Evolutionary conservation across 75 land plant genomes (phyloP), one percentile per base, ranked within the genome.

Genomic region (Picea sitchensis): DNA sequence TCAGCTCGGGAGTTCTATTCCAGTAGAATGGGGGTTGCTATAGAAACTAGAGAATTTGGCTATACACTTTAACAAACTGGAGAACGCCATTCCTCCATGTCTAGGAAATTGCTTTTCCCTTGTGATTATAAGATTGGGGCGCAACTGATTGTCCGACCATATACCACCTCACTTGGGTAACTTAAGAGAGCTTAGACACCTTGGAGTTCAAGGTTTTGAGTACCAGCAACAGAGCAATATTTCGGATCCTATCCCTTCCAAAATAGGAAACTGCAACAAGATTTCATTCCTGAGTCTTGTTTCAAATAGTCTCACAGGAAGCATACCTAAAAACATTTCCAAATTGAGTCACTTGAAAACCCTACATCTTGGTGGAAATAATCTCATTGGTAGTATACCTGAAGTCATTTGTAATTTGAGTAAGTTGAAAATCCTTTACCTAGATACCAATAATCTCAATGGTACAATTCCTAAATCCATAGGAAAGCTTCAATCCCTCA

Each of bases 321-420:
- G 20, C 11, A 72, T 89, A 15, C 84, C 89, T 51, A 17, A 74
- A 0, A 56, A 82, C 1, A 17, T 83, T 7, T 79, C 13, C 51
- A 83, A 88, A 61, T 71, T 87, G 11, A 83, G 86, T 3, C 20
- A 76, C 23, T 61, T 86, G 2, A 65, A 54, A 36, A 30, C 13
- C 23, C 56, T 91, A 4, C 65, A 32, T 21, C 2, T 88, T 5
- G 59, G 75, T 5, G 59, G 44, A 3, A 91, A 91, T 73, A 65
- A 41, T 21, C 65, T 91, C 18, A 21, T 18, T 21, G 88, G 91
- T 79, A 83, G 5, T 12, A 82, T 91, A 76, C 90, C 90, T 21
- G 51, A 30, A n/a, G 82, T 44, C 31, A 83, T 88, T 2, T 79
- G 82, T 1, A 80, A 83, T 58, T 79, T 88, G 14, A 58, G 61